Conservation (phyloP, 2,329 filamentous ascomycete species). For the Didymella pinodella region DNA sequence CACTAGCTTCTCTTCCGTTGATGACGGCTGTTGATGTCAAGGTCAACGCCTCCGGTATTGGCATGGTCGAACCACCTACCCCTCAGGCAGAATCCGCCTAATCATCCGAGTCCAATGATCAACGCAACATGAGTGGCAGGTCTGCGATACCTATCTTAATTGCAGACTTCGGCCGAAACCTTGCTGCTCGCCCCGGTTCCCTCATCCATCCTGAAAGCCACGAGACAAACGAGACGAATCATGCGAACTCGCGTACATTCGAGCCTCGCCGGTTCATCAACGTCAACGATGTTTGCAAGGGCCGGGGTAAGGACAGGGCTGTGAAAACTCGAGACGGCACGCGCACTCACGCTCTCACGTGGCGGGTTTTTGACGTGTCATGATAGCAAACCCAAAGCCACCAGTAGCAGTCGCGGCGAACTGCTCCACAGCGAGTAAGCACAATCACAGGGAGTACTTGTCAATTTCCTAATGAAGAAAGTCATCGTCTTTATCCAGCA, state of each 20-base stretch:
- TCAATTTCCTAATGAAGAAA: not conserved
- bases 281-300: conserved; percentile 5
- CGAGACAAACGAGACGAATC: not conserved
- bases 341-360: conserved; percentile 19
- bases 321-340: conserved; percentile 4
- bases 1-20: too few species aligned
- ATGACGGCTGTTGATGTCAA: not conserved
- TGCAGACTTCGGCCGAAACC: not conserved
- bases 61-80: not conserved
- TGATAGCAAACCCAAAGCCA: not conserved
- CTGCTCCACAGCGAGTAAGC: not conserved
- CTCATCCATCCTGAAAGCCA: not conserved
- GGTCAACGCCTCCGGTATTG: not conserved
- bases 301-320: conserved; percentile 2
- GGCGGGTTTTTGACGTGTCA: conserved; percentile 2
- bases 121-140: not conserved
- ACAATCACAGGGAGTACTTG: not conserved
- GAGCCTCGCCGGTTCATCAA: not conserved
- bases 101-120: not conserved
- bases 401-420: not conserved
- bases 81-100: too few species aligned
- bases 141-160: not conserved
- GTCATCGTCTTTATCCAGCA: not conserved
- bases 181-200: conserved; percentile 3
- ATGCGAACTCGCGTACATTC: not conserved